Conservation (phyloP, 768 basidiomycete species). For the Cystofilobasidium capitatum region DNA sequence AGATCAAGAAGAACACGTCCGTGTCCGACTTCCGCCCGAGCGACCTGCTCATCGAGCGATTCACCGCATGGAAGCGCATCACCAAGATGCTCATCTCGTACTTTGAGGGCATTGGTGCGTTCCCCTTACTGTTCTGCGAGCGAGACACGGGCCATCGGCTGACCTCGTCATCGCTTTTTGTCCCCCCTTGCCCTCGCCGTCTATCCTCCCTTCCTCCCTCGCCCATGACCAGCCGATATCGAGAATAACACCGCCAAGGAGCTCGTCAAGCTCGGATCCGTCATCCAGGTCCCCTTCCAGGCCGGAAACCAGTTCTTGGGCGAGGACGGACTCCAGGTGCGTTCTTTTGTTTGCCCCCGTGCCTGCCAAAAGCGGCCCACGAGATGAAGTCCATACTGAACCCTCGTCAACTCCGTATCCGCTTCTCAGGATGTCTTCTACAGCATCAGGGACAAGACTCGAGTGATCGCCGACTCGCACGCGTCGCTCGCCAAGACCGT, state of each 20-base stretch:
- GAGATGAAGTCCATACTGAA: neutral
- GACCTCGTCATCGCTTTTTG: neutral
- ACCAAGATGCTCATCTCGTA: slow-evolving; percentile 86
- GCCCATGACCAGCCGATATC: slow-evolving; percentile 60
- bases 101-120: slow-evolving; percentile 43
- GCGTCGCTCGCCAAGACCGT: slow-evolving; percentile 92
- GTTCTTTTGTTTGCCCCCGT: neutral
- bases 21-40: slow-evolving; percentile 67
- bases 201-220: slow-evolving; percentile 29
- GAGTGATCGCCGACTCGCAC: slow-evolving; percentile 87
- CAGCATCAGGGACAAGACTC: slow-evolving; percentile 82
- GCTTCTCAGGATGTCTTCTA: slow-evolving; percentile 75
- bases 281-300: slow-evolving; percentile 94
- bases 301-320: slow-evolving; percentile 95
- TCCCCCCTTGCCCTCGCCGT: slow-evolving; percentile 1
- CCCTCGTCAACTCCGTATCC: neutral
- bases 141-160: neutral
- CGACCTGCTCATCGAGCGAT: slow-evolving; percentile 85
- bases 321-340: slow-evolving; percentile 77
- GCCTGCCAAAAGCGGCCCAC: neutral
- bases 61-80: slow-evolving; percentile 72
- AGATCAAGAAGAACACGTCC: slow-evolving; percentile 85
- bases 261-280: slow-evolving; percentile 81
- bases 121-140: neutral
- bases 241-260: slow-evolving; percentile 90